Conservation (phyloP, 257 asterid genomes). For the Marsdenia floribunda region DNA sequence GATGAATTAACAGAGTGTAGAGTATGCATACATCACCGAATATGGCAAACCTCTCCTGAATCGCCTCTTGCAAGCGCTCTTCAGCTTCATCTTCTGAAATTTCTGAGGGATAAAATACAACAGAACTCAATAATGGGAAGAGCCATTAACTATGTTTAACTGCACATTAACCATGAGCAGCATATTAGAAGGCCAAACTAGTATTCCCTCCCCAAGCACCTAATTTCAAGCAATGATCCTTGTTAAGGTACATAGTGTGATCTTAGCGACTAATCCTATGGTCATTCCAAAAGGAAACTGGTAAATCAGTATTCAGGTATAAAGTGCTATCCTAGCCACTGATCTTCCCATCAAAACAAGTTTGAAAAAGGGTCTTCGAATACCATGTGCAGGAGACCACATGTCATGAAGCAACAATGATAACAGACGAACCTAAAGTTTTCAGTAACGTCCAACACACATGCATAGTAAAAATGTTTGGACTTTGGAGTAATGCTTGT, state of each 20-base stretch:
- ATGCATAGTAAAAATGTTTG: neutral
- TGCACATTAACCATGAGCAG: neutral
- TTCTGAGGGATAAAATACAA: constrained; percentile 44
- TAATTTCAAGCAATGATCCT: neutral
- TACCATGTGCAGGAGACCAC: neutral
- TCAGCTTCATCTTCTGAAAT: constrained; percentile 98
- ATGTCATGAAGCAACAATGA: neutral
- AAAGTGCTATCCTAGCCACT: neutral
- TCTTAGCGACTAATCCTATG: neutral
- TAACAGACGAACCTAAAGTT: neutral
- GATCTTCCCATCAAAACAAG: neutral
- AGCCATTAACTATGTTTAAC: neutral
- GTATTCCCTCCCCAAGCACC: neutral
- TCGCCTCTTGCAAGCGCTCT: constrained; percentile 90
- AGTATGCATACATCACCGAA: constrained; percentile 74
- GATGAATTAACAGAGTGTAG: neutral
- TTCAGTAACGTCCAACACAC: too few relatives aligned
- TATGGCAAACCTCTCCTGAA: constrained; percentile 92
- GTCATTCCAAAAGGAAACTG: neutral
- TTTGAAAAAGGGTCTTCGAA: neutral
- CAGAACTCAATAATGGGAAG: neutral
- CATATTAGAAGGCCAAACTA: neutral
- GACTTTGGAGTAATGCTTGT: neutral
- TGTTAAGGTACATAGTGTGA: neutral
- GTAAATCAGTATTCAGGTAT: neutral